phyloP scores from a whole-genome alignment of 345 rosid genomes.

The Lumnitzera littorea region DNA sequence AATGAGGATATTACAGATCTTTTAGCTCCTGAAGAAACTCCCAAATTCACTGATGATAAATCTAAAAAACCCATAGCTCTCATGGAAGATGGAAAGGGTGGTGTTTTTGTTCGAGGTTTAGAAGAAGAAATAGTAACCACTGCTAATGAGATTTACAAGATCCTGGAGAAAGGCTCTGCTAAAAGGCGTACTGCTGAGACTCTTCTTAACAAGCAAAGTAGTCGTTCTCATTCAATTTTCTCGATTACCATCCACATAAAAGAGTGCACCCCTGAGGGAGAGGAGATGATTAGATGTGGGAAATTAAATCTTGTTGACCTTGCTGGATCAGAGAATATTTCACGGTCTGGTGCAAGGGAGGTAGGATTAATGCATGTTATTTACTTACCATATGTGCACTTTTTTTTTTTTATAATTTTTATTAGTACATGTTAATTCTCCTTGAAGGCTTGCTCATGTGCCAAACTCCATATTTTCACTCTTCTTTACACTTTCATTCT shows the following conservation, averaged over 20 bases:
- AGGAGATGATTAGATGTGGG: conserved; percentile 98
- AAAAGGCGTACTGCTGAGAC: conserved; percentile 99
- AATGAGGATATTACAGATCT: conserved; percentile 97
- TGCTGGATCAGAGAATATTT: conserved; percentile 99
- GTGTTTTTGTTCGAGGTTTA: conserved; percentile 90
- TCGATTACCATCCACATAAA: conserved; percentile 95
- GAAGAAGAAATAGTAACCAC: conserved; percentile 96
- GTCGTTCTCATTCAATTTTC: conserved; percentile 96
- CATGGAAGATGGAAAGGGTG: conserved; percentile 99
- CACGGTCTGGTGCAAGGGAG: conserved; percentile 98
- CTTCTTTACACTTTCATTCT: neutral
- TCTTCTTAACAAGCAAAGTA: conserved; percentile 96
- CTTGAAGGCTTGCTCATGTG: too few relatives aligned
- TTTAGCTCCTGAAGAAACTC: conserved; percentile 81
- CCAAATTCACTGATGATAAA: conserved; percentile 79
- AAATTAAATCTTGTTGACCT: conserved; percentile 98
- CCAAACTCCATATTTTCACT: too few relatives aligned
- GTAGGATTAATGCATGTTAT: conserved; percentile 21
- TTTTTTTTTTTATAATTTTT: too few relatives aligned
- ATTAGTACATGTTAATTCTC: too few relatives aligned
- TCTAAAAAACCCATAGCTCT: conserved; percentile 91
- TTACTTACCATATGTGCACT: too few relatives aligned
- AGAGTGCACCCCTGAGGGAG: conserved; percentile 96
- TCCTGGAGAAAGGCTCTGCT: conserved; percentile 94
- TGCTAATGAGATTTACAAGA: conserved; percentile 94